These are phyloP conservation scores for Xylariomycetidae sp. DNA, from an alignment of 2,329 filamentous ascomycete species.

Conservation along the genomic window DNA sequence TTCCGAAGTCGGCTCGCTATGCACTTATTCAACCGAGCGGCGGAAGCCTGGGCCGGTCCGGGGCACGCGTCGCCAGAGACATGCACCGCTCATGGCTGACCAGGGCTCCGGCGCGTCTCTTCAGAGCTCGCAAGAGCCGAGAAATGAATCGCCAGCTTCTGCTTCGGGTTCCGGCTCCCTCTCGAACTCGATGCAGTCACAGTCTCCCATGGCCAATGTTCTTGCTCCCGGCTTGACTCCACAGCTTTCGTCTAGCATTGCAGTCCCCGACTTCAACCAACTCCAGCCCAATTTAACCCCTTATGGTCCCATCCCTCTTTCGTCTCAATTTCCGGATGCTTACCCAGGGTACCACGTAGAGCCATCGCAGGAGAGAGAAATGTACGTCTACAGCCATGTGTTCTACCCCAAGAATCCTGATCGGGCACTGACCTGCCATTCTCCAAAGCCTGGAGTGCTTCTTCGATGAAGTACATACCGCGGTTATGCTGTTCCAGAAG, in stretches of 20 bases:
- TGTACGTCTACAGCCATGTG: conserved; percentile 10
- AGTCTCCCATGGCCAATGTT: not conserved
- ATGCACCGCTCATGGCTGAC: conserved; percentile 1
- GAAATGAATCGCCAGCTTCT: conserved; percentile 1
- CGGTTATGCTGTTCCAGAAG: conserved; percentile 25
- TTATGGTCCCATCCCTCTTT: conserved; percentile 3
- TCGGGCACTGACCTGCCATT: not conserved
- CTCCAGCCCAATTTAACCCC: conserved; percentile 6
- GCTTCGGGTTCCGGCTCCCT: too few relatives aligned
- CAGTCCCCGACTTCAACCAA: conserved; percentile 3
- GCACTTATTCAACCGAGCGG: conserved; percentile 24
- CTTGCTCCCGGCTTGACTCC: not conserved
- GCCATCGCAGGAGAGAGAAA: conserved; percentile 13
- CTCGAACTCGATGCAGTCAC: too few relatives aligned
- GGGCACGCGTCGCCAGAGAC: conserved; percentile 18
- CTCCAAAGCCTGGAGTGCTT: conserved; percentile 16
- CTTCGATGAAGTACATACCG: conserved; percentile 25
- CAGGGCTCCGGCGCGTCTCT: conserved; percentile 3
- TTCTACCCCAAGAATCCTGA: not conserved
- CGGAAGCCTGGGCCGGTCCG: conserved; percentile 27
- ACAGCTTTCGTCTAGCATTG: not conserved
- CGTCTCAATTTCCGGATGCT: conserved; percentile 1
- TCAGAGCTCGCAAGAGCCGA: not conserved
- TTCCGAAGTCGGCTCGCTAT: conserved; percentile 19
- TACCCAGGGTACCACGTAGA: conserved; percentile 16